phyloP scores from a whole-genome alignment of 192 early-diverging fungal species.

The Coemansia brasiliensis region DNA sequence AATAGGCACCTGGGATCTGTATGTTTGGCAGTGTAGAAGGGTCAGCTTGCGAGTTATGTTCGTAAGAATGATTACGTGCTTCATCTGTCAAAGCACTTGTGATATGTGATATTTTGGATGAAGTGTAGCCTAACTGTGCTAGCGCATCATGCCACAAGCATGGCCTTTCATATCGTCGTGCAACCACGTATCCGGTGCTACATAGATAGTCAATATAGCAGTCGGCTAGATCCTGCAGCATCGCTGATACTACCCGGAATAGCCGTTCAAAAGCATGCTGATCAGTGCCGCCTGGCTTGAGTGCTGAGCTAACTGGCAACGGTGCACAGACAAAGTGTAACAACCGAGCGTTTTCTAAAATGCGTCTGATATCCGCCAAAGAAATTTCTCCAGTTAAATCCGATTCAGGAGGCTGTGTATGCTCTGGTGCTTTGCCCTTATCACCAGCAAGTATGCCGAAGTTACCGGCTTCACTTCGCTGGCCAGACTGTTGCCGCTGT shows the following conservation, averaged over 20 bases:
- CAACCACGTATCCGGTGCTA: conserved; percentile 45
- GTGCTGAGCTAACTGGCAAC: conserved; percentile 32
- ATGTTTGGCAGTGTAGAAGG: conserved; percentile 34
- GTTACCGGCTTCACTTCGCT: conserved; percentile 1
- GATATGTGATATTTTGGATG: conserved; percentile 22
- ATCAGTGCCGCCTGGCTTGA: conserved; percentile 31
- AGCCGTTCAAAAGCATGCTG: conserved; percentile 34
- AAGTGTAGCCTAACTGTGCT: conserved; percentile 29
- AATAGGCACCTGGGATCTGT: conserved; percentile 38
- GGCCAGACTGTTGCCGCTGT: background rate
- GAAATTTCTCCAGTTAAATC: conserved; percentile 16
- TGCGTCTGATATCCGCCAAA: conserved; percentile 40
- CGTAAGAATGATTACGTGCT: conserved; percentile 6
- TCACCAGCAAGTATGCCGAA: background rate
- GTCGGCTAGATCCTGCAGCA: conserved; percentile 52
- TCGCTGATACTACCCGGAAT: conserved; percentile 43
- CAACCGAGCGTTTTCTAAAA: conserved; percentile 50
- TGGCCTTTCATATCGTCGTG: conserved; percentile 37
- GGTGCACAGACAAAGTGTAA: conserved; percentile 55
- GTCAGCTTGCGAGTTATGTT: conserved; percentile 5
- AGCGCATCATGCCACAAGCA: conserved; percentile 39
- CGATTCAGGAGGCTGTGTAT: background rate
- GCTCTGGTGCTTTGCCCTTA: conserved; percentile 1
- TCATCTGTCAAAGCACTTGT: conserved; percentile 24
- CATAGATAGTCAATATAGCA: conserved; percentile 54